Conservation (phyloP, 2,329 filamentous ascomycete genomes). For the Tolypocladium tundrense region DNA sequence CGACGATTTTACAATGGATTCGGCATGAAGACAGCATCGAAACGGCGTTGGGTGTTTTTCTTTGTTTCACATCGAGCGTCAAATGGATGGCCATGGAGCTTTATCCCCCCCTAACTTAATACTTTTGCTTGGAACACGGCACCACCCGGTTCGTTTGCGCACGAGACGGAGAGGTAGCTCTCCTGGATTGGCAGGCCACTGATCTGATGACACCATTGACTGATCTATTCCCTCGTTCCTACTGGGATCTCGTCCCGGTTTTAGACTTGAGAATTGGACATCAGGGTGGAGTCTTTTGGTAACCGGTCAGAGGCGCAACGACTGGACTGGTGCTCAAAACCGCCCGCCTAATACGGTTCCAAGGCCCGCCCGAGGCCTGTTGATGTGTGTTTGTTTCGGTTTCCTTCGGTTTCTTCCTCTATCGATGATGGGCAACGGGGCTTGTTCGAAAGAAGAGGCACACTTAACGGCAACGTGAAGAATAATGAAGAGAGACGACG, state of each 20-base stretch:
- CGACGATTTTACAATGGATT: conserved; percentile 9
- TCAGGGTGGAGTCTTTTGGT: neutral
- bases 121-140: neutral
- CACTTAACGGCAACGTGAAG: neutral
- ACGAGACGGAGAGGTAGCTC: neutral
- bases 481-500: neutral
- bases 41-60: conserved; percentile 17
- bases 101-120: neutral
- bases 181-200: neutral
- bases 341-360: neutral
- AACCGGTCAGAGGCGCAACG: neutral
- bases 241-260: neutral
- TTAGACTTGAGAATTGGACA: neutral
- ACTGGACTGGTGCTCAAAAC: neutral
- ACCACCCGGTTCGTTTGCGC: neutral
- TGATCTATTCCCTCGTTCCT: neutral
- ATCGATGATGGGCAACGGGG: neutral
- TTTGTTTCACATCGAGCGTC: neutral
- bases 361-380: neutral
- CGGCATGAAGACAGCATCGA: conserved; percentile 21
- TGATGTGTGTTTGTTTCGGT: neutral
- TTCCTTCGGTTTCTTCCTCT: neutral
- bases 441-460: neutral
- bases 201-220: neutral
- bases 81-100: neutral